These are phyloP conservation scores for Darksidea phi DNA, from an alignment of 495 filamentous ascomycete genomes.

Conservation along the genomic window DNA sequence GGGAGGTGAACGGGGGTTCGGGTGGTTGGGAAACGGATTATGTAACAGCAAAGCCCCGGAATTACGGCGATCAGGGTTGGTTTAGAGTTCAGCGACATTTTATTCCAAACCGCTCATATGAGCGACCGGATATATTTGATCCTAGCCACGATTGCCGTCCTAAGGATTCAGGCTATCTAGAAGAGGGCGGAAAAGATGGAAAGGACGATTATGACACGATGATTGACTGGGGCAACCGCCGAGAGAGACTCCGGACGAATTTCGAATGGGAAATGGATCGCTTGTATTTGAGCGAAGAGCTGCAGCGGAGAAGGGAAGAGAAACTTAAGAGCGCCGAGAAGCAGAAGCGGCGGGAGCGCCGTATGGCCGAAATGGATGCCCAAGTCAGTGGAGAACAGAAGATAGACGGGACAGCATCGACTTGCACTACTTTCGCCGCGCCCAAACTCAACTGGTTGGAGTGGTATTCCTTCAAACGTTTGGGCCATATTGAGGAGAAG, in stretches of 20 bases:
- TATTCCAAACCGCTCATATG: too few species aligned
- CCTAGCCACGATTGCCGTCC: not conserved
- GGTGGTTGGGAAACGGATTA: not conserved
- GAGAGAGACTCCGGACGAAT: not conserved
- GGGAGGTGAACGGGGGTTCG: not conserved
- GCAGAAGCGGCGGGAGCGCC: not conserved
- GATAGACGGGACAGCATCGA: not conserved
- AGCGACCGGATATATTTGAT: too few species aligned
- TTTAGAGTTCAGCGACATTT: too few species aligned
- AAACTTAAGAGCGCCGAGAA: not conserved
- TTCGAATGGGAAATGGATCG: not conserved
- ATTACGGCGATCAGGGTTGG: not conserved
- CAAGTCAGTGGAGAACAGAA: too few species aligned
- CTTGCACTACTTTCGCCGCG: not conserved
- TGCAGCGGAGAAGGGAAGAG: not conserved
- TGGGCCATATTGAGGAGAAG: not conserved
- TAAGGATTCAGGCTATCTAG: not conserved
- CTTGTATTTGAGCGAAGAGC: not conserved
- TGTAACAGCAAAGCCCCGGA: not conserved
- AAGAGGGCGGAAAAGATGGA: not conserved
- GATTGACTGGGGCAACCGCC: not conserved
- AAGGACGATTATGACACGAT: not conserved
- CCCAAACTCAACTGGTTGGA: not conserved
- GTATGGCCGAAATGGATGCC: too few species aligned
- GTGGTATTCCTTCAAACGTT: not conserved